Base-by-base conservation (phyloP, 192 early-diverging fungal genomes). In the Gryganskiella cystojenkinii region DNA sequence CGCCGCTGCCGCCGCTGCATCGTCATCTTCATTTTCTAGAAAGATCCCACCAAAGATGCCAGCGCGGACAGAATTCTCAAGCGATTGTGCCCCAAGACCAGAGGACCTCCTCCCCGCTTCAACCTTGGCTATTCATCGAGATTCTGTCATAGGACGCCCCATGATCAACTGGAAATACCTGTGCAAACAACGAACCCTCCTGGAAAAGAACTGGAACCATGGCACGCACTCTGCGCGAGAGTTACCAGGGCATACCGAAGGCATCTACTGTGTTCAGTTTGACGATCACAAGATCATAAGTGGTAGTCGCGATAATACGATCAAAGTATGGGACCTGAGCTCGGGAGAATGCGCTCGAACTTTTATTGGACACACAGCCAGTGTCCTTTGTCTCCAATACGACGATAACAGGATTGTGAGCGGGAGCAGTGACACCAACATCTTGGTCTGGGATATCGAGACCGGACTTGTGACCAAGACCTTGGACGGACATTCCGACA, bases 331-430 rank as follows among this genome's bases (percentile, higher is more conserved):
- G 93, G 90, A 95, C 70, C 80, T 92, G 42, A 64, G 82, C 17
- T 86, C 91, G 6, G 83, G 85, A 0, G 49, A 56, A 54, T 87
- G 85, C 56, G 70, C 85, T 25, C 74, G 82, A 30, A 94, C 94
- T 4, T 86, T 94, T 49, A 43, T 37, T 7, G 91, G 90, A 14
- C 96, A 98, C 74, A 56, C 57, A 3, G 93, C 87, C 10, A 94
- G 92, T 33, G 96, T 98, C 10, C 82, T 97, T 47, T 97, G 95
- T 60, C 82, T 98, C 20, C 95, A 97, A 56, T 95, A 88, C 46
- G 86, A 95, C 54, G 86, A 83, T 14, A 60, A 80, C 24, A 80
- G 78, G 56, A 86, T 94, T 47, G 68, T 91, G 11, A 92, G 89
- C 19, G 93, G 92, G 7, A 91, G 91, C 45, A 87, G 87, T 17